Evolutionary conservation across 768 basidiomycete species (phyloP), one percentile per base, ranked within the genome.

Genomic region (Porphyrellus cyaneotinctus): DNA sequence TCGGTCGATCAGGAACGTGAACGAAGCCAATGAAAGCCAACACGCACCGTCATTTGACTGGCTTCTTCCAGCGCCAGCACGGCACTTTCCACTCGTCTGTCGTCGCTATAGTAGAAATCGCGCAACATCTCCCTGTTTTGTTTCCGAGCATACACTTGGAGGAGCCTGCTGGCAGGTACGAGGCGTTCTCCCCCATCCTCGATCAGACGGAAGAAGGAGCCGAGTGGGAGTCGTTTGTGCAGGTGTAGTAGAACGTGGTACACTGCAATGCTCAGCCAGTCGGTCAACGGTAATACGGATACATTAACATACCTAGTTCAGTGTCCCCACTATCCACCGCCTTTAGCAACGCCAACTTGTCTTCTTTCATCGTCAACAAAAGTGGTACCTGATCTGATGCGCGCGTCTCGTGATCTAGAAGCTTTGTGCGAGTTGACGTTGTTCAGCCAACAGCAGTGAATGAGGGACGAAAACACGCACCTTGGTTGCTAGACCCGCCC

Each of bases 41-140:
- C 14, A 55, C 77, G 56, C 58, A 92, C 94, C 60, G 70, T 68
- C 69, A 87, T 84, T 20, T 71, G 71, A 3, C 77, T 74, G 8
- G 91, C 87, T 68, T 97, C 97, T 39, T 91, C 90, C 20, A 99
- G 71, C 33, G 83, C 87, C 4, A 98, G 72, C n/a, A 88, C 79
- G 0, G 94, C 97, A 69, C 88, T 95, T 66, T 98, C 97, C 14
- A 91, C 87, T 42, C 95, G 79, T 49, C 97, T 78, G 70, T 98
- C 97, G 62, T 99, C 97, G 32, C 95, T 95, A 64, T 95, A 99
- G 69, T 94, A 98, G 71, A 95, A 98, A 66, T 99, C 94, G 15
- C 93, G 78, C 8, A 98, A 74, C 83, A 98, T 88, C 57, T 91
- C 91, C 46, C 88, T 77, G 65, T 95, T 89, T 62, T 92, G 92